These are phyloP conservation scores for Parathielavia hyrcaniae DNA, from an alignment of 495 filamentous ascomycete genomes.

Conservation along the genomic window DNA sequence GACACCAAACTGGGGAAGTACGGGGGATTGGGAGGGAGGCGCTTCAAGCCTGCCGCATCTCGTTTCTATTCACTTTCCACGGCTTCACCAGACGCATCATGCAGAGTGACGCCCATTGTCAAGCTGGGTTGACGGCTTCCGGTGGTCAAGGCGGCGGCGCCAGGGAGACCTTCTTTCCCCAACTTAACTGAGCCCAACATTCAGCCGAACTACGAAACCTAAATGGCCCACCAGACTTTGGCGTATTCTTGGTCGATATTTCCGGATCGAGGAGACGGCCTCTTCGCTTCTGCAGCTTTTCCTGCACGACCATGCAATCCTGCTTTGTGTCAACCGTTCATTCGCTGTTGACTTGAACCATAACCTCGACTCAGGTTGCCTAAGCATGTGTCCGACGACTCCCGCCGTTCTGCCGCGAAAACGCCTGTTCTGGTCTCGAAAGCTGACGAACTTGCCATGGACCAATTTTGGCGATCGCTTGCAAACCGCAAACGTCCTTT, in stretches of 20 bases:
- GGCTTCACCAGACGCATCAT: too few relatives aligned
- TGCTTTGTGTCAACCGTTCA: slow-evolving; percentile 34
- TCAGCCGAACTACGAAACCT: background rate
- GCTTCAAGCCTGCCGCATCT: background rate
- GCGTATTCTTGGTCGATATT: slow-evolving; percentile 17
- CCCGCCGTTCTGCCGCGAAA: slow-evolving; percentile 9
- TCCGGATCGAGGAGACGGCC: slow-evolving; percentile 18
- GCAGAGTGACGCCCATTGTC: too few relatives aligned
- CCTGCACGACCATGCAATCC: slow-evolving; percentile 17
- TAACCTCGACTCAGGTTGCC: slow-evolving; percentile 16
- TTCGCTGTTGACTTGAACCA: slow-evolving; percentile 26
- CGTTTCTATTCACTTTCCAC: background rate
- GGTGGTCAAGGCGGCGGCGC: background rate
- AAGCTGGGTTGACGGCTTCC: too few relatives aligned
- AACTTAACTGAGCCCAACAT: background rate
- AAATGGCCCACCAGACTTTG: slow-evolving; percentile 7
- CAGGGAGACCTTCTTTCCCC: background rate
- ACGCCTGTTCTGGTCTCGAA: background rate
- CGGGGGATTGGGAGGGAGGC: too few relatives aligned
- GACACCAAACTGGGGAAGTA: background rate
- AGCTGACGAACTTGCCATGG: background rate
- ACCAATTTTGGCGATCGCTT: too few relatives aligned
- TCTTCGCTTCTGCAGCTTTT: slow-evolving; percentile 24
- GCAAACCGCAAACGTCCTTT: background rate
- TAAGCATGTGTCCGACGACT: slow-evolving; percentile 16